Percentiles rank a stretch among this genome's conserved stretches.
Evolutionary conservation across 768 basidiomycete species (phyloP).

Genomic region (Clavaria fumosa): DNA sequence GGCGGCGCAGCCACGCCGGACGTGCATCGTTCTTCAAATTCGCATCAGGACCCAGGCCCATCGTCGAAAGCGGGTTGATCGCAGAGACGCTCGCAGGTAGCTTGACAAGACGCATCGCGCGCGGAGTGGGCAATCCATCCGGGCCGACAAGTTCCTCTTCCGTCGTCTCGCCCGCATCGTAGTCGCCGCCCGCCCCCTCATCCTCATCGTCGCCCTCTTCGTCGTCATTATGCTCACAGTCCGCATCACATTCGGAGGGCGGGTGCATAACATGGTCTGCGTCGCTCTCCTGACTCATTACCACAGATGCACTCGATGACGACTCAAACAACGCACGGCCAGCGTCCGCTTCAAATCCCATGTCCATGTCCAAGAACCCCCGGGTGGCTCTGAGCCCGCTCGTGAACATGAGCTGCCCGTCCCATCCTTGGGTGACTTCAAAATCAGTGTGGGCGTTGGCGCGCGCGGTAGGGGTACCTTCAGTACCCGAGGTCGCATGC

Average conservation of each 20-base stretch:
- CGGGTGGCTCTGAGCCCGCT: constrained; percentile 43
- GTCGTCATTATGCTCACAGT: no score
- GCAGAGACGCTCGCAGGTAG: constrained; percentile 47
- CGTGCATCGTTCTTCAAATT: no score
- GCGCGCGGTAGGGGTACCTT: constrained; percentile 20
- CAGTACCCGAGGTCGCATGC: constrained; percentile 34
- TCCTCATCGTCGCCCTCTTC: constrained; percentile 33
- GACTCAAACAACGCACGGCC: constrained; percentile 34
- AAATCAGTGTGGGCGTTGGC: constrained; percentile 29
- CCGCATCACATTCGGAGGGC: no score
- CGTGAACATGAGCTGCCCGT: constrained; percentile 60
- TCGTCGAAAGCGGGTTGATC: constrained; percentile 64
- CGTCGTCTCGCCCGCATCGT: constrained; percentile 60
- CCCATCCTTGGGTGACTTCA: constrained; percentile 58
- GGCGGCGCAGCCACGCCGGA: no score
- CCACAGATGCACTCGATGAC: constrained; percentile 32
- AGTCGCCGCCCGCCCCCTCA: constrained; percentile 32
- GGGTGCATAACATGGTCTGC: constrained; percentile 29
- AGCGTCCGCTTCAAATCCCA: constrained; percentile 48
- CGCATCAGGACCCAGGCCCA: constrained; percentile 41
- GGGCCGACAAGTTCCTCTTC: constrained; percentile 75
- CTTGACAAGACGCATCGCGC: constrained; percentile 57
- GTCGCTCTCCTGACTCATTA: constrained; percentile 39
- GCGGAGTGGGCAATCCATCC: constrained; percentile 56
- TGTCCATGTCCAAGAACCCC: constrained; percentile 49